phyloP scores from a whole-genome alignment of 805 yeast genomes.

The Grigorovia humatica region DNA sequence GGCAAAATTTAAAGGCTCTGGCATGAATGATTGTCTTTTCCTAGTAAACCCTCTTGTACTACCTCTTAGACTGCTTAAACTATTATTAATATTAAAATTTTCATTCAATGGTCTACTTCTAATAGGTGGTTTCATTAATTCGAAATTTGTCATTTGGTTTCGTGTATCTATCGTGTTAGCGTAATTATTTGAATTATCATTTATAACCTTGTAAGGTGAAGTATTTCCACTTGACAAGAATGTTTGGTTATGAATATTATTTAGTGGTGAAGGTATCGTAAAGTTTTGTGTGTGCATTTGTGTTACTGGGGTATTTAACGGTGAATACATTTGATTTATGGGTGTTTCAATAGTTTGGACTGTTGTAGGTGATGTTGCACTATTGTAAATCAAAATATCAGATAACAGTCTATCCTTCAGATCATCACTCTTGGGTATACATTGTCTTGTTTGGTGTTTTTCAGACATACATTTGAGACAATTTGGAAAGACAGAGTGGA shows the following conservation, averaged over 20 bases:
- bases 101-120: not conserved
- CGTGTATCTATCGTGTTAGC: not conserved
- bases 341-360: slow-evolving; percentile 1
- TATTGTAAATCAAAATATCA: slow-evolving; percentile 11
- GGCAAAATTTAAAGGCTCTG: not conserved
- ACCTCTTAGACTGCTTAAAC: not conserved
- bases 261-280: not conserved
- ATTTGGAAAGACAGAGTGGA: slow-evolving; percentile 20
- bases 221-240: not conserved
- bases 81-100: not conserved
- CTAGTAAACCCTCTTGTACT: not conserved
- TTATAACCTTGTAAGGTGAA: not conserved
- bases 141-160: slow-evolving; percentile 1
- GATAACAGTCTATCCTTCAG: slow-evolving; percentile 23
- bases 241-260: not conserved
- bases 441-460: slow-evolving; percentile 8
- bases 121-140: slow-evolving; percentile 1
- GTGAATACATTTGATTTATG: not conserved
- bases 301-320: slow-evolving; percentile 1
- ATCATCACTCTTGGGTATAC: slow-evolving; percentile 22
- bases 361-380: slow-evolving; percentile 2
- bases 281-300: slow-evolving; percentile 1
- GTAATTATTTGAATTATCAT: not conserved
- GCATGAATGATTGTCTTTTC: not conserved
- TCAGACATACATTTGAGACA: slow-evolving; percentile 17